phyloP scores from a whole-genome alignment of 208 protist genomes.

The Trichomonas tenax region DNA sequence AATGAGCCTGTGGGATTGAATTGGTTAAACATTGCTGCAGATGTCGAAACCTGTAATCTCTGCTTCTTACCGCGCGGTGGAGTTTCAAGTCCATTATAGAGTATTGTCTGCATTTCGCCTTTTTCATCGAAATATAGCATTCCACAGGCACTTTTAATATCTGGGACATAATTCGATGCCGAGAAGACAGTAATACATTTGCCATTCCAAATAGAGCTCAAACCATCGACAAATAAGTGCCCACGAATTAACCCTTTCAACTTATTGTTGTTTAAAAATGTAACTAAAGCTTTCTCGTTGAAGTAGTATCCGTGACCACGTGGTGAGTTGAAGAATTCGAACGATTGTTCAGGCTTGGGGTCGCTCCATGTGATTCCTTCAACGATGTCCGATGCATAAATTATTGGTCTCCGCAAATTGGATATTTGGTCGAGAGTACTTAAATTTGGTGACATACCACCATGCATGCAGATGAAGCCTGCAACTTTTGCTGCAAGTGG shows the following conservation, averaged over 20 bases:
- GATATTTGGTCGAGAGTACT: conserved; percentile 83
- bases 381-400: conserved; percentile 41
- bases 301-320: conserved; percentile 34
- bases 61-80: not conserved
- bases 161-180: conserved; percentile 36
- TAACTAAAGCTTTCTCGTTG: conserved; percentile 37
- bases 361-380: conserved; percentile 29
- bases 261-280: conserved; percentile 39
- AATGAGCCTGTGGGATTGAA: not conserved
- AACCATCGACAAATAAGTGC: conserved; percentile 42
- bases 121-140: conserved; percentile 29
- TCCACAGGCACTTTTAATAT: conserved; percentile 40
- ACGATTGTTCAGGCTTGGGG: conserved; percentile 21
- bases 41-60: not conserved
- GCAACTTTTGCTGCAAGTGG: not conserved
- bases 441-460: conserved; percentile 88
- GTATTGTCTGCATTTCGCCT: not conserved
- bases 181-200: conserved; percentile 35
- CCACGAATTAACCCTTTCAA: conserved; percentile 39
- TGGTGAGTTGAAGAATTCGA: not conserved
- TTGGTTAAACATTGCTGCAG: not conserved
- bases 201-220: conserved; percentile 20
- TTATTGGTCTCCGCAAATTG: conserved; percentile 63
- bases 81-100: not conserved
- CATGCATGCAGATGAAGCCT: conserved; percentile 72